Evolutionary conservation across 2,329 filamentous ascomycete genomes (phyloP), one percentile per base, ranked within the genome.

Genomic region (Colletotrichum gigasporum): DNA sequence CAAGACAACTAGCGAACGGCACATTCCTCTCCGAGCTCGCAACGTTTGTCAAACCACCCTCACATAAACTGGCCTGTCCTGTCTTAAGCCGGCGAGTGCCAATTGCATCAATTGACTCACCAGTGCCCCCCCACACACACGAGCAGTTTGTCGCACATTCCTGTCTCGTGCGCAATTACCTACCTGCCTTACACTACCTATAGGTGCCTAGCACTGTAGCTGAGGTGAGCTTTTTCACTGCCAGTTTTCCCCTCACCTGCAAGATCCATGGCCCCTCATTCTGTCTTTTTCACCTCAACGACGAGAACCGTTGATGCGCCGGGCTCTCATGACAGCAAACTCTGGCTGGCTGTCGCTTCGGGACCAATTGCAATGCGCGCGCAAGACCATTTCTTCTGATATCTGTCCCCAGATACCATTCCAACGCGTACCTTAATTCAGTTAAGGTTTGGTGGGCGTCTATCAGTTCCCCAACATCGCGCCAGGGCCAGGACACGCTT

Each of bases 141-240:
- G 3, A 22, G 35, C 9, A 18, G 8, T 26, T 30, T 42, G 20
- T 22, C 34, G 20, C 56, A 35, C 28, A 11, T 35, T 32, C 12
- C 32, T 12, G 26, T 54, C 20, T 35, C 7, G 12, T 54, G 41
- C 18, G n/a, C n/a, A n/a, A n/a, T n/a, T n/a, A n/a, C n/a, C 22
- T 5, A 42, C 10, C 35, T 37, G 16, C 12, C 37, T 28, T 4
- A 28, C 44, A n/a, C n/a, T n/a, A n/a, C n/a, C n/a, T n/a, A n/a
- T n/a, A n/a, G n/a, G n/a, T n/a, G n/a, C n/a, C n/a, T n/a, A n/a
- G n/a, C n/a, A n/a, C 18, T 7, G 28, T 22, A 39, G 52, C 55
- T 60, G 56, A 65, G 42, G 50, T 65, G 48, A 65, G 56, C 56
- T 61, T 54, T n/a, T n/a, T n/a, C n/a, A n/a, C 37, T 28, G 8